Evolutionary conservation across 257 asterid genomes (phyloP).

Genomic region (Nicotiana benthamiana): DNA sequence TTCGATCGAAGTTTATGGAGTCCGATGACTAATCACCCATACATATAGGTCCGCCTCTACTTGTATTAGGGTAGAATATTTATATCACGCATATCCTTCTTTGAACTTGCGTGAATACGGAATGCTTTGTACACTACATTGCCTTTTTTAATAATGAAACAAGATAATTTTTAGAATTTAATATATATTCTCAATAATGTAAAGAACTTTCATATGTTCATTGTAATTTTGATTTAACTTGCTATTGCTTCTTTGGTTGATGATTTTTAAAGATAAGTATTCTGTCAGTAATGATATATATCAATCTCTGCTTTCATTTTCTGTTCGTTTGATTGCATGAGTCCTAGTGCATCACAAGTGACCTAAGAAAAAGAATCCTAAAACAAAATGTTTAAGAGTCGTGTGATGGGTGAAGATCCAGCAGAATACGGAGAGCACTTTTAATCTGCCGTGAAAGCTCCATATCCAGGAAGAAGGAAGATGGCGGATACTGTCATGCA

Average conservation of each 20-base stretch:
- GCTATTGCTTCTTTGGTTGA: background rate
- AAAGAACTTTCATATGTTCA: background rate
- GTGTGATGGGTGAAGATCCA: background rate
- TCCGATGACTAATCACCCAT: too few species aligned
- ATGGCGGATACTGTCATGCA: background rate
- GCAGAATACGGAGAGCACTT: background rate
- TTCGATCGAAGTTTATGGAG: too few species aligned
- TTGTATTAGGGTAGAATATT: too few species aligned
- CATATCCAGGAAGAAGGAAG: background rate
- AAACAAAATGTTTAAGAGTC: background rate
- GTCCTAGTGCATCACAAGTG: background rate
- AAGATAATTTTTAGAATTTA: background rate
- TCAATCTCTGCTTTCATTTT: background rate
- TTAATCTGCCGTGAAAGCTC: background rate
- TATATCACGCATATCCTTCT: too few species aligned
- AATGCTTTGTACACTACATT: too few species aligned
- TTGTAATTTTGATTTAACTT: background rate
- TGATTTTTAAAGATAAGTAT: background rate
- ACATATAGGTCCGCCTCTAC: too few species aligned
- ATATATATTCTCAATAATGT: background rate
- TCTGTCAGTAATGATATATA: background rate
- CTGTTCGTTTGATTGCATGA: background rate
- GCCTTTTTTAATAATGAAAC: too few species aligned
- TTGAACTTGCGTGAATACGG: too few species aligned
- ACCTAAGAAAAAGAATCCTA: background rate